These are phyloP conservation scores for Plasmopara halstedii DNA, from an alignment of 352 stramenopile genomes.

Conservation along the genomic window DNA sequence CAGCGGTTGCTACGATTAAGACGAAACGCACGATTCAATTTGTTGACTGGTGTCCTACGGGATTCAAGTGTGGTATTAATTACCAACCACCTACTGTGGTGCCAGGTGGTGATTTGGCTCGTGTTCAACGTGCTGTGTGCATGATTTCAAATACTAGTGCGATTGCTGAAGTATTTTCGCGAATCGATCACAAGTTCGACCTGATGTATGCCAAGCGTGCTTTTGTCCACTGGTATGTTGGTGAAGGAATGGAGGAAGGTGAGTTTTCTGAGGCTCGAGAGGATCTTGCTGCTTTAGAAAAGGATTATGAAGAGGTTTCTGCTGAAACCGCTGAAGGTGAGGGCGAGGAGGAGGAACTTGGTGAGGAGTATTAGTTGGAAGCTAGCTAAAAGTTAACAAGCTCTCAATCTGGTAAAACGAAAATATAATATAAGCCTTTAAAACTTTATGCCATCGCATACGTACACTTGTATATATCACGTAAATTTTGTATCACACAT, in stretches of 20 bases:
- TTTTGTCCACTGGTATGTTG: conserved; percentile 99
- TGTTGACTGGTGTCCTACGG: conserved; percentile 96
- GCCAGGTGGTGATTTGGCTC: conserved; percentile 93
- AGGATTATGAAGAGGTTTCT: conserved; percentile 99
- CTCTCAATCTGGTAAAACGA: too few species aligned
- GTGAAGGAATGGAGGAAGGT: conserved; percentile 99
- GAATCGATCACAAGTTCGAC: conserved; percentile 99
- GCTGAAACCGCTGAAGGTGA: conserved; percentile 96
- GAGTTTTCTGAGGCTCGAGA: conserved; percentile 99
- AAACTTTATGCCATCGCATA: too few species aligned
- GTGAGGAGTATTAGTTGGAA: conserved; percentile 83
- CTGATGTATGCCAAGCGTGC: conserved; percentile 99
- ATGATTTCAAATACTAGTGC: conserved; percentile 99
- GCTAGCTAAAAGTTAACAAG: too few species aligned
- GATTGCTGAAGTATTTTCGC: conserved; percentile 96
- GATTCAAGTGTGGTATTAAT: conserved; percentile 95
- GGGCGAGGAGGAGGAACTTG: conserved; percentile 90
- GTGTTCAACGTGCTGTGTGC: conserved; percentile 96
- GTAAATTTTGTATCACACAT: too few species aligned
- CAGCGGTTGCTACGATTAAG: conserved; percentile 95
- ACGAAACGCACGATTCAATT: conserved; percentile 98
- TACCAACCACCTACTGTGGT: conserved; percentile 97
- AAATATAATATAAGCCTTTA: too few species aligned
- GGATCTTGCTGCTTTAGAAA: conserved; percentile 52
- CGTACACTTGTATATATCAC: too few species aligned